Conservation (phyloP, 2,329 filamentous ascomycete species). For the Monosporascus sp. region DNA sequence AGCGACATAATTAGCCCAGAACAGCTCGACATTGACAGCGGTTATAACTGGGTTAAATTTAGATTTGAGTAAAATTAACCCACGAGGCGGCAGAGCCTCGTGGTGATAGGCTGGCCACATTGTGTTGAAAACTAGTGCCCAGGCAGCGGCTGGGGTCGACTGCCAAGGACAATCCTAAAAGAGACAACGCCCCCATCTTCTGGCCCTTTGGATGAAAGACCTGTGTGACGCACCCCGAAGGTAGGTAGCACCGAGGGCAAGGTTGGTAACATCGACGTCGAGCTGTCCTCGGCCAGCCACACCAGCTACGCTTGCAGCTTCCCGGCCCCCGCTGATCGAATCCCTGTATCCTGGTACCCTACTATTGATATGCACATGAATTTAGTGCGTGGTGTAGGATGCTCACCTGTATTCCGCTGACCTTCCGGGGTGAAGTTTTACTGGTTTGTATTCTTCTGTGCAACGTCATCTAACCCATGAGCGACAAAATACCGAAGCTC, state of each 20-base stretch:
- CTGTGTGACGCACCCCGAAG: background rate
- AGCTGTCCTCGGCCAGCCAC: too few relatives aligned
- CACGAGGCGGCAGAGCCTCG: too few relatives aligned
- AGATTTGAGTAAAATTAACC: background rate
- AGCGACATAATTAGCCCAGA: background rate
- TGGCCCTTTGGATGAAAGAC: too few relatives aligned
- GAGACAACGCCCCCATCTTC: too few relatives aligned
- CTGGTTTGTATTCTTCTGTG: background rate
- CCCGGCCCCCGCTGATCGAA: background rate
- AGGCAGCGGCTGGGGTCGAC: too few relatives aligned
- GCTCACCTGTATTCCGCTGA: background rate
- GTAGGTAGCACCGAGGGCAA: background rate
- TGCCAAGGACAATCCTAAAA: too few relatives aligned
- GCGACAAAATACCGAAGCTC: too few relatives aligned
- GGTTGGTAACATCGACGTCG: too few relatives aligned
- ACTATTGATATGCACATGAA: background rate
- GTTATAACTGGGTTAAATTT: background rate
- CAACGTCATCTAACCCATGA: background rate
- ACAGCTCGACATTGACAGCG: background rate
- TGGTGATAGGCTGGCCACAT: too few relatives aligned
- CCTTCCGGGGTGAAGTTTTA: background rate
- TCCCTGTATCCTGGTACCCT: background rate
- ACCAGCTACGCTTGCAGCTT: background rate
- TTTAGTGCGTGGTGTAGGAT: background rate
- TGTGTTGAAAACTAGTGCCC: too few relatives aligned